A percentile compares a stretch with the other conserved stretches of the same genome.
Evolutionary conservation across 352 stramenopile species (phyloP).

Genomic region (Phytophthora europaea): DNA sequence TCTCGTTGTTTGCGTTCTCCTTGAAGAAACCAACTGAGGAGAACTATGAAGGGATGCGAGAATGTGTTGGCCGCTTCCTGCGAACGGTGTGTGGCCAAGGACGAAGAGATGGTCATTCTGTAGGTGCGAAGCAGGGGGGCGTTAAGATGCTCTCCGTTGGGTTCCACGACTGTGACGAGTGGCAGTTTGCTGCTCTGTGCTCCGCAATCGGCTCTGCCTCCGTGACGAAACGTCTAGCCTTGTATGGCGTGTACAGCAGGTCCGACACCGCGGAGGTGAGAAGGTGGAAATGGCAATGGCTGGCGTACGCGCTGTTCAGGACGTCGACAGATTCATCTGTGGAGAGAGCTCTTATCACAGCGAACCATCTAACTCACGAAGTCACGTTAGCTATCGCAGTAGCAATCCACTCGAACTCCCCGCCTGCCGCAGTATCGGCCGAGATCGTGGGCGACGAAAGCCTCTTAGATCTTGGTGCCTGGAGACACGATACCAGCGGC

Average conservation of each 20-base stretch:
- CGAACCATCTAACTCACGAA: slow-evolving; percentile 23
- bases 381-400: slow-evolving; percentile 28
- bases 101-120: background rate
- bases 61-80: slow-evolving; percentile 26
- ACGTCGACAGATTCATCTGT: slow-evolving; percentile 23
- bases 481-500: slow-evolving; percentile 10
- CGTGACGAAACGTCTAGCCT: slow-evolving; percentile 20
- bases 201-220: slow-evolving; percentile 28
- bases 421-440: slow-evolving; percentile 7
- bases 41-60: slow-evolving; percentile 14
- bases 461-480: slow-evolving; percentile 3
- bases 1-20: slow-evolving; percentile 38
- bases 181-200: slow-evolving; percentile 39
- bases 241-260: slow-evolving; percentile 32
- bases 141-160: slow-evolving; percentile 33
- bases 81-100: slow-evolving; percentile 24
- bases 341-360: slow-evolving; percentile 26
- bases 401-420: slow-evolving; percentile 30
- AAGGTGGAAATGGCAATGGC: slow-evolving; percentile 46
- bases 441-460: slow-evolving; percentile 2
- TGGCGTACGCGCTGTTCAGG: slow-evolving; percentile 46
- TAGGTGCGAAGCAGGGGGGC: slow-evolving; percentile 3
- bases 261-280: slow-evolving; percentile 29
- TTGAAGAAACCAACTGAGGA: slow-evolving; percentile 23
- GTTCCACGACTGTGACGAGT: slow-evolving; percentile 34